These are phyloP conservation scores for Talaromyces sp. DNA, from an alignment of 2,329 filamentous ascomycete species.

Conservation along the genomic window DNA sequence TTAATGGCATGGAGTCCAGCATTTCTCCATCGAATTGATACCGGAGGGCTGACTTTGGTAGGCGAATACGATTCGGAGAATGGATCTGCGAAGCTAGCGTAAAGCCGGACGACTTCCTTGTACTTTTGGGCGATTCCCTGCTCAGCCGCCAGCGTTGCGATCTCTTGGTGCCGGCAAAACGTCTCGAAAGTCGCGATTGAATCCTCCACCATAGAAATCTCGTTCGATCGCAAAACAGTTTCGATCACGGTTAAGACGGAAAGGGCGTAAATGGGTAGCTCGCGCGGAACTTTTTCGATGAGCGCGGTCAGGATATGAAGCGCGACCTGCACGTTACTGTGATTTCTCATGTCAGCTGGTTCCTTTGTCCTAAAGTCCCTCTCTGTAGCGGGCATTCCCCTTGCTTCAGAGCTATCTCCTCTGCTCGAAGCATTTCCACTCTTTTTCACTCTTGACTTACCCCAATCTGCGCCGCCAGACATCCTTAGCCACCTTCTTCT, in stretches of 20 bases:
- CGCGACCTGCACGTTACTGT: constrained; percentile 88
- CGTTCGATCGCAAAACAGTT: constrained; percentile 78
- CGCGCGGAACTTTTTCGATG: constrained; percentile 89
- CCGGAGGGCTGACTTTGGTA: constrained; percentile 65
- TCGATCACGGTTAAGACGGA: constrained; percentile 84
- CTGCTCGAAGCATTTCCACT: too few relatives aligned
- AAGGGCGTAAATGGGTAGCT: constrained; percentile 83
- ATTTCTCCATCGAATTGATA: constrained; percentile 76
- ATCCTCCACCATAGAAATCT: constrained; percentile 91
- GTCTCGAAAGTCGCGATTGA: constrained; percentile 83
- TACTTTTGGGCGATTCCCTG: constrained; percentile 81
- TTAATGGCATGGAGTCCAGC: constrained; percentile 77
- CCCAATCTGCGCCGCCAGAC: constrained; percentile 87
- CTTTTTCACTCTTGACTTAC: constrained; percentile 64
- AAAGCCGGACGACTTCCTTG: constrained; percentile 76
- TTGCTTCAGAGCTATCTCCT: not conserved
- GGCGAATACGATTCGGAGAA: constrained; percentile 51
- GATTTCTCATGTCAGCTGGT: constrained; percentile 10
- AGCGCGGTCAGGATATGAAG: constrained; percentile 88
- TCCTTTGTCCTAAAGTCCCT: not conserved
- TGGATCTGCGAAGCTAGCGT: constrained; percentile 77
- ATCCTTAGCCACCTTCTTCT: constrained; percentile 90
- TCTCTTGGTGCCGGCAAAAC: constrained; percentile 87
- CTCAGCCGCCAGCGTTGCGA: constrained; percentile 80
- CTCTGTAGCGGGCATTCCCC: not conserved